Evolutionary conservation across 257 asterid genomes (phyloP).

Genomic region (Solanum pennellii): DNA sequence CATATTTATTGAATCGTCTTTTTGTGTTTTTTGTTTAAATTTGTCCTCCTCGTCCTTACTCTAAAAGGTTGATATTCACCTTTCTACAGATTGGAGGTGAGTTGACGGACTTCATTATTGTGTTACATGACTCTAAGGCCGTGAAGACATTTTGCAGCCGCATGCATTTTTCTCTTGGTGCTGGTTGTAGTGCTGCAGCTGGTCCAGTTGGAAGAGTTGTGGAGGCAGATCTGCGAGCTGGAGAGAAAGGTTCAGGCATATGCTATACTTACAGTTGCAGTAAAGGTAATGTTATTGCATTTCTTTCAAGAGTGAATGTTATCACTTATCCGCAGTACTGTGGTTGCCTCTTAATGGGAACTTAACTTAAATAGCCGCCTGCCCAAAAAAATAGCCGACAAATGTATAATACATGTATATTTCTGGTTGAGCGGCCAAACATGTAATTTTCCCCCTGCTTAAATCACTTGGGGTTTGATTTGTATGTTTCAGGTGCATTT

Average conservation of each 20-base stretch:
- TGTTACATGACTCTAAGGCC: conserved; percentile 74
- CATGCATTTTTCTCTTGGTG: conserved; percentile 98
- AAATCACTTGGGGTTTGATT: neutral
- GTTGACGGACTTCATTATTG: conserved; percentile 92
- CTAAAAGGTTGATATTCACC: neutral
- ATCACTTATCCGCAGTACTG: neutral
- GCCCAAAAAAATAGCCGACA: neutral
- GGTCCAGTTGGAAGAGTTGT: conserved; percentile 96
- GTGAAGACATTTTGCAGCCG: conserved; percentile 97
- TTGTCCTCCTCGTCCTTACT: neutral
- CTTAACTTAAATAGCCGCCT: neutral
- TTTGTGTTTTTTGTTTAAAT: neutral
- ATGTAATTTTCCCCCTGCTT: neutral
- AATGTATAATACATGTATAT: neutral
- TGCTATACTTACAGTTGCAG: conserved; percentile 98
- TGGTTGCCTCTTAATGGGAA: neutral
- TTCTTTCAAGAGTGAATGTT: neutral
- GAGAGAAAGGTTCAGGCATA: conserved; percentile 97
- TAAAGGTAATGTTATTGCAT: conserved; percentile 49
- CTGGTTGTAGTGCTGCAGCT: conserved; percentile 99
- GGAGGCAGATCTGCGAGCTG: conserved; percentile 98
- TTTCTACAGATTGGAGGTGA: conserved; percentile 75
- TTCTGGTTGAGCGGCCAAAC: neutral
- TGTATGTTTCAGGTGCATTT: conserved; percentile 66
- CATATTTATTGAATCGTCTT: neutral